Evolutionary conservation across 306 rosid species (phyloP).

Genomic region (Cyclanthera cordifolia): DNA sequence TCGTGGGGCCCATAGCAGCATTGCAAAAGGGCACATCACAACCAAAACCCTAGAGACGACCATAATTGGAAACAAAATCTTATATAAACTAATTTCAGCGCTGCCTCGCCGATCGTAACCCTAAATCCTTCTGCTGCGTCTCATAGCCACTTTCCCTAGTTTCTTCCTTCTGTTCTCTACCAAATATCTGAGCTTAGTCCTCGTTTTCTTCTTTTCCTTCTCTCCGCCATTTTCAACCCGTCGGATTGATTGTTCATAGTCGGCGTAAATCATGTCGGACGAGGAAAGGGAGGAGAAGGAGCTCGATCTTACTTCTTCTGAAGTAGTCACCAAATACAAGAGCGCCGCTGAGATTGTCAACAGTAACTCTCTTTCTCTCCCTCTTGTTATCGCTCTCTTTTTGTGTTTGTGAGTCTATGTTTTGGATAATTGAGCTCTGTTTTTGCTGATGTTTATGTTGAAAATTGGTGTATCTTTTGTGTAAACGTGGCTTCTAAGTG

Average conservation of each 20-base stretch:
- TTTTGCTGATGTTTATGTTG: not conserved
- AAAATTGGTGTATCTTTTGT: not conserved
- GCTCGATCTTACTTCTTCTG: slow-evolving; percentile 87
- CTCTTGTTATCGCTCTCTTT: not conserved
- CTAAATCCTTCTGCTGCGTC: slow-evolving; percentile 26
- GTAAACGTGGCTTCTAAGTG: not conserved
- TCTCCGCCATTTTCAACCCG: slow-evolving; percentile 6
- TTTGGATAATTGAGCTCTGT: too few relatives aligned
- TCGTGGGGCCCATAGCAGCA: too few relatives aligned
- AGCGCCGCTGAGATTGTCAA: slow-evolving; percentile 86
- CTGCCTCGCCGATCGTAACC: slow-evolving; percentile 33
- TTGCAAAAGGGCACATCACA: not conserved
- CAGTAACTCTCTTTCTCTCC: slow-evolving; percentile 29
- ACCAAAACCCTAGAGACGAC: slow-evolving; percentile 24
- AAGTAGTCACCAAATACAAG: slow-evolving; percentile 95
- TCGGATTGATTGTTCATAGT: not conserved
- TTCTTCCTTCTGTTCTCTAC: not conserved
- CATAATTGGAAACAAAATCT: slow-evolving; percentile 18
- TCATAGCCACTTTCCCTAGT: too few relatives aligned
- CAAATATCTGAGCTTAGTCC: slow-evolving; percentile 13
- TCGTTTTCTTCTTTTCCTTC: not conserved
- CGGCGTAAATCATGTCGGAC: slow-evolving; percentile 54
- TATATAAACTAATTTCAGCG: slow-evolving; percentile 33
- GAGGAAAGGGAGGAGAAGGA: slow-evolving; percentile 99
- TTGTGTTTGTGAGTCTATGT: too few relatives aligned